phyloP scores from a whole-genome alignment of 352 stramenopile species.

The Pythium grandisporangium region DNA sequence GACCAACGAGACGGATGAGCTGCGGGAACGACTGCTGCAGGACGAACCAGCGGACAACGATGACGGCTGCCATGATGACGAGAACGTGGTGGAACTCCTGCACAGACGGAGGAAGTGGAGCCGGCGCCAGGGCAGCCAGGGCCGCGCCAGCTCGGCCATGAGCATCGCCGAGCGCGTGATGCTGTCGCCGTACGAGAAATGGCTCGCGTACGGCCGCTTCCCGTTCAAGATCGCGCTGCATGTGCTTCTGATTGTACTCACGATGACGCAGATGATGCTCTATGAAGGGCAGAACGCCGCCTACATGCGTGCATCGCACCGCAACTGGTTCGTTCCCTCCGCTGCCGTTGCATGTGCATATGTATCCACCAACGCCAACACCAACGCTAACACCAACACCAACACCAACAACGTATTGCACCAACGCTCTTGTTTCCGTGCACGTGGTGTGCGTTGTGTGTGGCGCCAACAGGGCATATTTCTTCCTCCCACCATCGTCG shows the following conservation, averaged over 20 bases:
- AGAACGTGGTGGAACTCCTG: no score
- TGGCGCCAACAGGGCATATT: constrained; percentile 45
- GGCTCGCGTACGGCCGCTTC: constrained; percentile 53
- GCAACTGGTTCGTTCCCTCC: no score
- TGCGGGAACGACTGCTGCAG: no score
- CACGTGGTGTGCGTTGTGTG: not conserved
- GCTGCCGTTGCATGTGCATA: no score
- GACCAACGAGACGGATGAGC: no score
- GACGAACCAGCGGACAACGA: no score
- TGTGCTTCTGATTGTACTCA: constrained; percentile 60
- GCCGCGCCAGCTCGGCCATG: constrained; percentile 13
- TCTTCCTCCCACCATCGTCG: constrained; percentile 57
- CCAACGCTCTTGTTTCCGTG: not conserved
- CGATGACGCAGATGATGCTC: constrained; percentile 59
- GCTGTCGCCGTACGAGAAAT: constrained; percentile 83
- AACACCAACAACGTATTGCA: no score
- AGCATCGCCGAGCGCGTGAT: constrained; percentile 37
- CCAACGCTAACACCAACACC: no score
- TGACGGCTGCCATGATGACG: no score
- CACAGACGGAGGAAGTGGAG: no score
- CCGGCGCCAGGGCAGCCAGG: no score
- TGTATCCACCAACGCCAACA: no score
- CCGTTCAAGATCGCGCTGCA: constrained; percentile 82
- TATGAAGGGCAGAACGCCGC: constrained; percentile 75
- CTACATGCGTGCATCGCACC: constrained; percentile 76